A percentile compares a stretch with the other conserved stretches of the same genome.
Evolutionary conservation across 441 rosid genomes (phyloP).

Genomic region (Erysimum cheiri): DNA sequence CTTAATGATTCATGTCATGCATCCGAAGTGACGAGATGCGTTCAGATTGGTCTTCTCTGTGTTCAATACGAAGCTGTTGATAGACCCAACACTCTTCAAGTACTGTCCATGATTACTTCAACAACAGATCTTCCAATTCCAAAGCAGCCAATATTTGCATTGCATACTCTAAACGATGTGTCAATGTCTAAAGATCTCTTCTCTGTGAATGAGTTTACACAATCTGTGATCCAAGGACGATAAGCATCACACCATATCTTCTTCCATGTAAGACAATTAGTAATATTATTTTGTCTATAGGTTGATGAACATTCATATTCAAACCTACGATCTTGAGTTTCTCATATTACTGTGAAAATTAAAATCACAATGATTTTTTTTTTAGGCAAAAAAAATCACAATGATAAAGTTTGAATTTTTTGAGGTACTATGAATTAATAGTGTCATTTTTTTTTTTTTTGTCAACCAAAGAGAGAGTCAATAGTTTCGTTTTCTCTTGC

Average conservation of each 20-base stretch:
- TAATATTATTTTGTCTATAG: no score
- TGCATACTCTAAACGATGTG: conserved; percentile 13
- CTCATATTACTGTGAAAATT: no score
- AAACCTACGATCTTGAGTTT: no score
- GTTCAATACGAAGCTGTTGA: conserved; percentile 51
- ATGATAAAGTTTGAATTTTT: background rate
- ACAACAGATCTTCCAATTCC: conserved; percentile 40
- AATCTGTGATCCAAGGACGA: conserved; percentile 25
- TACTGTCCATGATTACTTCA: conserved; percentile 50
- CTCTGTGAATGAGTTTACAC: conserved; percentile 27
- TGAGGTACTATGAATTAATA: conserved; percentile 35
- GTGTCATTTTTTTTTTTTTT: background rate
- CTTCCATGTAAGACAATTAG: no score
- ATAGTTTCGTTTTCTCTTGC: conserved; percentile 20
- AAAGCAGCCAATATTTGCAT: conserved; percentile 29
- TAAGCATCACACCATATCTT: background rate
- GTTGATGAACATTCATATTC: no score
- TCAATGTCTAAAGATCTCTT: conserved; percentile 23
- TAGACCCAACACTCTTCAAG: conserved; percentile 50
- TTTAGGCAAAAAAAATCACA: no score
- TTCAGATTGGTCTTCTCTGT: conserved; percentile 51
- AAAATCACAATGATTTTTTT: background rate
- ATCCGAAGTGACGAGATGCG: conserved; percentile 45
- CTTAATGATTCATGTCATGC: conserved; percentile 22
- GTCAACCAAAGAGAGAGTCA: background rate